Evolutionary conservation across 2,329 filamentous ascomycete genomes (phyloP), one percentile per base, ranked within the genome.

Genomic region (Diaporthe destruens): DNA sequence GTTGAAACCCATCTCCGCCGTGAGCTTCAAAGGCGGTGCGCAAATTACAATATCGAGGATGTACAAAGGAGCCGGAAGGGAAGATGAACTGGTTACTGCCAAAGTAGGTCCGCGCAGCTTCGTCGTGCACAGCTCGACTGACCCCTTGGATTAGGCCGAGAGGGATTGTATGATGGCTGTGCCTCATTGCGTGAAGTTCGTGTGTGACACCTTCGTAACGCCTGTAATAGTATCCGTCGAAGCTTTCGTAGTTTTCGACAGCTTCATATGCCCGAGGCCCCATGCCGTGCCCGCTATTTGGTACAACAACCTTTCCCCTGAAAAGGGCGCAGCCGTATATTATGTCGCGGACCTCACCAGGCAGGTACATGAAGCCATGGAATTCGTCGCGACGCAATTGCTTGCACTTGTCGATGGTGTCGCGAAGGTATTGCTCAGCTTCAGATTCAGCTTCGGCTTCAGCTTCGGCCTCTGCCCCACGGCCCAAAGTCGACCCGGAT

Each of bases 121-220:
- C 69, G 29, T 34, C 54, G 29, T 71, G 69, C 16, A 73, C 16
- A 25, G 20, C 3, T 14, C 49, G 55, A 25, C 39, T 63, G 42
- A 73, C 69, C 23, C 72, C 72, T 23, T 68, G 61, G 61, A 73
- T 11, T 29, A 73, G 61, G 2, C 69, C 54, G 16, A 73, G 25
- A 1, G 49, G 39, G 3, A 6, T 32, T 36, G 23, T 23, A 55
- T 18, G 14, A 1, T 11, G 23, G 16, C 42, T 14, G 2, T 9
- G 2, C n/a, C 9, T 23, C 16, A 53, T 25, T 3, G n/a, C 54
- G 14, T 20, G 2, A 4, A 59, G 1, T 32, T 42, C 6, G 2
- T 5, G 14, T 11, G 44, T 34, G 18, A 61, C n/a, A 20, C 54
- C 61, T 14, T 39, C 3, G 18, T 71, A 71, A 6, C 72, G 69